phyloP scores from a whole-genome alignment of 2,329 filamentous ascomycete genomes.

The Sporothrix inflata region DNA sequence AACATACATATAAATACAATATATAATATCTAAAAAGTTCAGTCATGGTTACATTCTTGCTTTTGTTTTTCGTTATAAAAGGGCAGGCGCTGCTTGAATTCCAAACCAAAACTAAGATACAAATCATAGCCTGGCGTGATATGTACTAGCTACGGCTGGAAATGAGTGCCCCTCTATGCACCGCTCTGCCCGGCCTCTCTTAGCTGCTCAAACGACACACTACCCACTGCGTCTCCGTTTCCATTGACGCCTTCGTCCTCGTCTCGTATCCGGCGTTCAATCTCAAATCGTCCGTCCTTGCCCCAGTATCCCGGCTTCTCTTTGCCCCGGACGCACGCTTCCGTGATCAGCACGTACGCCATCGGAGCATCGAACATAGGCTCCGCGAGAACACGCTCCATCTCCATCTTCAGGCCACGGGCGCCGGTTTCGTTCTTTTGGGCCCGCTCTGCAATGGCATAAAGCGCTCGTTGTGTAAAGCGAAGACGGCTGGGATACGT shows the following conservation, averaged over 20 bases:
- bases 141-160: not conserved
- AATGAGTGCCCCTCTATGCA: constrained; percentile 41
- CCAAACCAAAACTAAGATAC: not conserved
- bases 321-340: constrained; percentile 65
- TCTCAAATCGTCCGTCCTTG: constrained; percentile 69
- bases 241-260: constrained; percentile 52
- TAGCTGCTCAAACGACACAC: constrained; percentile 46
- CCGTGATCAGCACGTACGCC: constrained; percentile 74
- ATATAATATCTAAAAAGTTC: not conserved
- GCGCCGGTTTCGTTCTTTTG: constrained; percentile 71
- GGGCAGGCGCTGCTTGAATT: not conserved
- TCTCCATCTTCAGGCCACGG: constrained; percentile 75
- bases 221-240: not conserved
- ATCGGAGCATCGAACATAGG: constrained; percentile 82
- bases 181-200: constrained; percentile 54
- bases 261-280: constrained; percentile 68
- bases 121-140: not conserved
- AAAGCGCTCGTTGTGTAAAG: constrained; percentile 81
- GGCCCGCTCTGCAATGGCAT: constrained; percentile 74
- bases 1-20: constrained; percentile 11
- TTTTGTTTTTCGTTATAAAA: not conserved
- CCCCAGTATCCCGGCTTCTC: constrained; percentile 67
- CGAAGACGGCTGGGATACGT: constrained; percentile 76
- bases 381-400: constrained; percentile 77
- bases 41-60: not conserved